phyloP scores from a whole-genome alignment of 2,329 filamentous ascomycete genomes.

The Chrysosporium keratinophilum region DNA sequence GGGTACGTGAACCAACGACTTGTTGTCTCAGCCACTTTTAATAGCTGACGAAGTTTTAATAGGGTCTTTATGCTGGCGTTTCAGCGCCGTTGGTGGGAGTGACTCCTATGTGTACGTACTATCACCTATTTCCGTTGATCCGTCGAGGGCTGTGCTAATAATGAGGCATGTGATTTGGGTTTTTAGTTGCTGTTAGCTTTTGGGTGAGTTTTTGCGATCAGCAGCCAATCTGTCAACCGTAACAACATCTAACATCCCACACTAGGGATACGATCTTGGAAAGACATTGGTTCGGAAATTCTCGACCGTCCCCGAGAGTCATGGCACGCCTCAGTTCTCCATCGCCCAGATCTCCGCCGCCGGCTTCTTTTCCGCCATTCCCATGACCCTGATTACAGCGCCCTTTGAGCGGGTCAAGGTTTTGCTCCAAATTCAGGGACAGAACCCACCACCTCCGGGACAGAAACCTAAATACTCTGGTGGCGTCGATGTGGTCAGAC shows the following conservation, averaged over 20 bases:
- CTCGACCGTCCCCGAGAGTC: slow-evolving; percentile 52
- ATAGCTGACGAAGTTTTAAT: slow-evolving; percentile 21
- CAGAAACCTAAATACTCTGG: slow-evolving; percentile 88
- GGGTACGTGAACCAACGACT: slow-evolving; percentile 33
- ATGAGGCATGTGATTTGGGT: background rate
- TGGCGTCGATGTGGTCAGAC: slow-evolving; percentile 78
- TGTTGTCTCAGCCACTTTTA: background rate
- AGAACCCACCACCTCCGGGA: slow-evolving; percentile 71
- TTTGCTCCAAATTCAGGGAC: slow-evolving; percentile 92
- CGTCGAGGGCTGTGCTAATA: background rate
- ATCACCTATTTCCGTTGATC: background rate
- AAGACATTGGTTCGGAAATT: slow-evolving; percentile 70
- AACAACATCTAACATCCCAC: slow-evolving; percentile 35
- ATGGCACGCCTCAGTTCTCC: slow-evolving; percentile 55
- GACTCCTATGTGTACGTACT: slow-evolving; percentile 88
- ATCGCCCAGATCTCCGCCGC: slow-evolving; percentile 83
- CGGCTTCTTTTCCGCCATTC: slow-evolving; percentile 94
- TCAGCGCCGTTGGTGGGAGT: slow-evolving; percentile 90
- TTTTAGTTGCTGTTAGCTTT: slow-evolving; percentile 54
- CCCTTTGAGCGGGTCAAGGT: slow-evolving; percentile 99
- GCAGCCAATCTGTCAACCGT: background rate
- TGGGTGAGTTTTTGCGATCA: slow-evolving; percentile 39
- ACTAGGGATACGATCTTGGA: slow-evolving; percentile 86
- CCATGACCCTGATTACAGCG: slow-evolving; percentile 96
- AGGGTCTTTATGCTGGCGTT: slow-evolving; percentile 92